Evolutionary conservation across 495 filamentous ascomycete genomes (phyloP), one percentile per base, ranked within the genome.

Genomic region (Xylaria curta): DNA sequence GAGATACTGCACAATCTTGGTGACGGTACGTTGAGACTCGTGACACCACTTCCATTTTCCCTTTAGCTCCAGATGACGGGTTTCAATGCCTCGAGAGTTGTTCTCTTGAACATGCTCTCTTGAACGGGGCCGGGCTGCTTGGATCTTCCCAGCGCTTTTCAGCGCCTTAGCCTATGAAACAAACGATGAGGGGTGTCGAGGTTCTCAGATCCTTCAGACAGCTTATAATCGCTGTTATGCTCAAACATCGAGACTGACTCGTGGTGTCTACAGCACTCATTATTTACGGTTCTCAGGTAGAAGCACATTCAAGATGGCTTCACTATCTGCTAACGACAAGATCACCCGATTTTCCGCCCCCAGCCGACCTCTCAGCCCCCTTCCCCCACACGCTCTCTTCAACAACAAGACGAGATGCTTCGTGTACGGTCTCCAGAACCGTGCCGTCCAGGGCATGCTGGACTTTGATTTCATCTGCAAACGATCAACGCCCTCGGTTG

Each of bases 401-500:
- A 95, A 95, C 88, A 89, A 93, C 85, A 98, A 98, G 92, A 98
- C 96, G 82, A 89, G 96, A 97, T 98, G 97, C 85, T 97, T 99
- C 81, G 97, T 99, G 82, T 99, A 98, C 85, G 96, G 96, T 78
- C 91, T 99, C 79, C 96, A 99, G 86, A 97, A 97, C 75, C 90
- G 94, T 80, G 96, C 96, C 77, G 97, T 98, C 76, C 96, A 99
- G 88, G 97, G 97, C 83, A 99, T 98, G 96, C 92, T 99, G 81
- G 96, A 99, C 84, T 99, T 99, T 84, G 96, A 99, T 88, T 99
- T 98, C 89, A 99, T 99, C 86, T 99, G 96, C 94, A 98, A 98
- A 89, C 93, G 96, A 71, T 87, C 88, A 81, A 97, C 94, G 19
- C 96, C 96, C 70, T 98, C 96, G 72, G 96, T 99, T 63, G 96